Conservation (phyloP, 169 alveolate species). For the Eimeria praecox region DNA sequence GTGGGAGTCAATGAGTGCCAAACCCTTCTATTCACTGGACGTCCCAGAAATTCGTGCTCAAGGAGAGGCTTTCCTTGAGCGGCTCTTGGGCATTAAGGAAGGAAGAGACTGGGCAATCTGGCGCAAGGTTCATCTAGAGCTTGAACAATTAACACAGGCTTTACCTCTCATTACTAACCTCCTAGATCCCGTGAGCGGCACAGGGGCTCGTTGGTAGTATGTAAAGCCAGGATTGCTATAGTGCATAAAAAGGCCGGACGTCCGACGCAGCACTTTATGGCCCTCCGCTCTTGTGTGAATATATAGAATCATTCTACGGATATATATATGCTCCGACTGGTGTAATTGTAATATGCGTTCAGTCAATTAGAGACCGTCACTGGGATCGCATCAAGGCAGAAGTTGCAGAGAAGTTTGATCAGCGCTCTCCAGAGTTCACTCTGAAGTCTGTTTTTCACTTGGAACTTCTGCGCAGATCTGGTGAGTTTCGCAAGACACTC, state of each 20-base stretch:
- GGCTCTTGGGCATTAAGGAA: conserved; percentile 64
- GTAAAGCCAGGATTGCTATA: neutral
- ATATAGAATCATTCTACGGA: neutral
- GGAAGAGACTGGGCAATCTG: conserved; percentile 81
- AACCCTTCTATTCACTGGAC: conserved; percentile 67
- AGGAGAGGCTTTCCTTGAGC: conserved; percentile 70
- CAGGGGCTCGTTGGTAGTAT: neutral
- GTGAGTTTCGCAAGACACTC: neutral
- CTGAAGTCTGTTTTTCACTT: conserved; percentile 74
- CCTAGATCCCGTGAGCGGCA: conserved; percentile 78
- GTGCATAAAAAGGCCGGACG: neutral
- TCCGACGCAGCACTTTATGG: neutral
- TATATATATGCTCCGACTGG: neutral
- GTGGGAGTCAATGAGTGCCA: conserved; percentile 65
- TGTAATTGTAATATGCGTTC: neutral
- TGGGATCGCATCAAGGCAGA: conserved; percentile 84
- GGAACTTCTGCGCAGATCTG: conserved; percentile 76
- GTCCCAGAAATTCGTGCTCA: conserved; percentile 59
- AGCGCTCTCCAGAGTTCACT: conserved; percentile 79
- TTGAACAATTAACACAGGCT: conserved; percentile 84
- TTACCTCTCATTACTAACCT: conserved; percentile 85
- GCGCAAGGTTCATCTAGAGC: conserved; percentile 82
- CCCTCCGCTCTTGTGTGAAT: neutral
- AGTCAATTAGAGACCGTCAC: conserved; percentile 86
- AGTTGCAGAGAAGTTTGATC: conserved; percentile 82